Evolutionary conservation across 148 eudicot genomes (phyloP), one percentile per base, ranked within the genome.

Genomic region (Polygonum aviculare): DNA sequence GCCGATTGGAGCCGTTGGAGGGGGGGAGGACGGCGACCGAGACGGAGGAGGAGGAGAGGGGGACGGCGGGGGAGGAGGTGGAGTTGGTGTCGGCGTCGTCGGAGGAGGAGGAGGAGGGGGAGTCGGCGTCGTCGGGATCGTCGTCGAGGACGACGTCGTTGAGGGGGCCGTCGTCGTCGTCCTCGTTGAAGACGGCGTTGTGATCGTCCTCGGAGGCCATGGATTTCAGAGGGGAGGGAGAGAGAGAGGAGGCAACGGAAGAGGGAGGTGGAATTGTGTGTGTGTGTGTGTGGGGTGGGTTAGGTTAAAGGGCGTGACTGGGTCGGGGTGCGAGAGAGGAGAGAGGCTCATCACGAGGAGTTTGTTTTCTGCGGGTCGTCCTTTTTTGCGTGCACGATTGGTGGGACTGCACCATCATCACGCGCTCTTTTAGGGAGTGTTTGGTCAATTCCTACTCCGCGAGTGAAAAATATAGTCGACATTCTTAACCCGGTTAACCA

Each of bases 101-200:
- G 33, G 22, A 40, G 10, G 81, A 79, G 75, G 77, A 70, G 40
- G 88, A 80, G 12, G 81, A 81, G 44, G 84, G 78, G 31, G 79
- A 84, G 12, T 41, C 75, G 15, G n/a, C 74, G 74, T 15, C 50
- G 44, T 82, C 83, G 7, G 59, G 82, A 2, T 70, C 87, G 22
- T 74, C 79, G 45, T 79, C 79, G 49, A 85, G 83, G 15, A 77
- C 79, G 49, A 76, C 86, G 67, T 69, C 86, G 74, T 81, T 89
- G 38, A 80, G 73, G 41, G 87, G 82, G 8, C 69, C 83, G 63
- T 48, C 69, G 10, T 62, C 89, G 21, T 87, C 89, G 74, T 86
- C 87, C 82, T 71, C 60, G 60, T 71, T 79, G 87, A 63, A 85
- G 75, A 75, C 79, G 1, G 80, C 22, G 67, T 19, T 79, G 77